These are phyloP conservation scores for Linnemannia zychae DNA, from an alignment of 192 early-diverging fungal genomes.

Conservation along the genomic window DNA sequence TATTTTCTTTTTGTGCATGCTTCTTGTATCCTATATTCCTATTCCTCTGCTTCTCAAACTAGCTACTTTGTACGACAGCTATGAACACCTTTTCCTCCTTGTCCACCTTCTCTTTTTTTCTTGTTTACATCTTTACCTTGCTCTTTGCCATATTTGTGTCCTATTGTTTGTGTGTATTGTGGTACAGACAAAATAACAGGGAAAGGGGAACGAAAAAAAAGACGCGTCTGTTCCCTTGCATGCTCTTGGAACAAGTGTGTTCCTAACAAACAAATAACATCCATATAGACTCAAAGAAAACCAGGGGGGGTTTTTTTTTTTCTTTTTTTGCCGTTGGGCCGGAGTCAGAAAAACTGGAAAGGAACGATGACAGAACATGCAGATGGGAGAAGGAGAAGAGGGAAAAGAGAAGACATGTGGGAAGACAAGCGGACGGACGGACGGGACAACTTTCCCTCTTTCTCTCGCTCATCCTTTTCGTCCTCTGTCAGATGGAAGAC, in stretches of 20 bases:
- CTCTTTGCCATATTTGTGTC: not conserved
- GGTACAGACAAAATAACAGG: constrained; percentile 3
- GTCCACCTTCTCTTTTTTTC: not conserved
- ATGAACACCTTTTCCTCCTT: not conserved
- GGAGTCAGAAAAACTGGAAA: constrained; percentile 8
- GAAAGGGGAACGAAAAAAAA: not conserved
- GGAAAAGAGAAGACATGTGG: not conserved
- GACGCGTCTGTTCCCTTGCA: not conserved
- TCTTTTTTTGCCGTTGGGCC: constrained; percentile 5
- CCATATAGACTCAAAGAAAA: not conserved
- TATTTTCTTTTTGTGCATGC: not conserved
- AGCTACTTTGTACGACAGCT: constrained; percentile 2
- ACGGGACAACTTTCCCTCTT: not conserved
- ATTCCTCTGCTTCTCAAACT: not conserved
- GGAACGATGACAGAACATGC: not conserved
- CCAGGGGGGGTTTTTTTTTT: not conserved
- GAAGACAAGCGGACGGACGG: not conserved
- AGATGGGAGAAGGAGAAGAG: not conserved
- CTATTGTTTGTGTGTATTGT: not conserved
- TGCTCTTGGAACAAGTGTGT: not conserved
- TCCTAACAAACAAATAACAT: not conserved
- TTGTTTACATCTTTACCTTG: not conserved
- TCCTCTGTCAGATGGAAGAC: not conserved
- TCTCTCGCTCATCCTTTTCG: no score
- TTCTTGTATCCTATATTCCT: not conserved